Evolutionary conservation across 2,329 filamentous ascomycete species (phyloP).

Genomic region (Diaporthe capsici): DNA sequence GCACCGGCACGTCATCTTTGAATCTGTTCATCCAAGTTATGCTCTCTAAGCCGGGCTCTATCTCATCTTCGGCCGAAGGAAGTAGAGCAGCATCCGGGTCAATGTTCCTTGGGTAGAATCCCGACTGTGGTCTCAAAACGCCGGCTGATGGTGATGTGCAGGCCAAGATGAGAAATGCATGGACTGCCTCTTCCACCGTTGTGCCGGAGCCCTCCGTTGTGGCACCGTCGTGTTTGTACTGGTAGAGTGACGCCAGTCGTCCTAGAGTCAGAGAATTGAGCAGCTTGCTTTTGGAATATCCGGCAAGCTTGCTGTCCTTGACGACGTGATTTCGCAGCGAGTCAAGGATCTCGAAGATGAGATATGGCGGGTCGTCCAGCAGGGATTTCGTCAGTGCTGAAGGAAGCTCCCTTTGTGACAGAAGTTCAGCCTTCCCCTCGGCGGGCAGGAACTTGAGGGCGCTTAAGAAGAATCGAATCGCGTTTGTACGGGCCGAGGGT

Average conservation of each 20-base stretch:
- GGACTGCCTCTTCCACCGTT: constrained; percentile 76
- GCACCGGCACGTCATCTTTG: constrained; percentile 76
- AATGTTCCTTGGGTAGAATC: constrained; percentile 84
- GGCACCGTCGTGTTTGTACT: constrained; percentile 65
- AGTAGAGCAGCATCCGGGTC: constrained; percentile 68
- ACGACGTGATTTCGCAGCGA: constrained; percentile 79
- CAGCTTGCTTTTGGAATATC: constrained; percentile 80
- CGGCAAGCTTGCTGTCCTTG: constrained; percentile 79
- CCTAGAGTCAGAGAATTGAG: constrained; percentile 82
- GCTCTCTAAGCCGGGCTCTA: constrained; percentile 77
- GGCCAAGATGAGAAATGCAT: constrained; percentile 80
- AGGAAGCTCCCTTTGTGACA: constrained; percentile 82
- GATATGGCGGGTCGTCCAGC: constrained; percentile 80
- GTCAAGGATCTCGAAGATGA: constrained; percentile 82
- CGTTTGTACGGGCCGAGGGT: constrained; percentile 86
- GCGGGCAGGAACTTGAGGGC: constrained; percentile 84
- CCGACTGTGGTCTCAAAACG: constrained; percentile 80
- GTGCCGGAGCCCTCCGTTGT: constrained; percentile 55
- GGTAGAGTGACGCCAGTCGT: constrained; percentile 80
- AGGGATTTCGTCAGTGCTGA: constrained; percentile 82
- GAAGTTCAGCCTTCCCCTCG: constrained; percentile 83
- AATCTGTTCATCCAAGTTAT: constrained; percentile 79
- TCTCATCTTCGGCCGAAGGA: constrained; percentile 55
- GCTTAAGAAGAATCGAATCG: constrained; percentile 84
- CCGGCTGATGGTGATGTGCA: constrained; percentile 83